These are phyloP conservation scores for Alopecurus myosuroides DNA, from an alignment of 176 grass and related monocot species.

Conservation along the genomic window DNA sequence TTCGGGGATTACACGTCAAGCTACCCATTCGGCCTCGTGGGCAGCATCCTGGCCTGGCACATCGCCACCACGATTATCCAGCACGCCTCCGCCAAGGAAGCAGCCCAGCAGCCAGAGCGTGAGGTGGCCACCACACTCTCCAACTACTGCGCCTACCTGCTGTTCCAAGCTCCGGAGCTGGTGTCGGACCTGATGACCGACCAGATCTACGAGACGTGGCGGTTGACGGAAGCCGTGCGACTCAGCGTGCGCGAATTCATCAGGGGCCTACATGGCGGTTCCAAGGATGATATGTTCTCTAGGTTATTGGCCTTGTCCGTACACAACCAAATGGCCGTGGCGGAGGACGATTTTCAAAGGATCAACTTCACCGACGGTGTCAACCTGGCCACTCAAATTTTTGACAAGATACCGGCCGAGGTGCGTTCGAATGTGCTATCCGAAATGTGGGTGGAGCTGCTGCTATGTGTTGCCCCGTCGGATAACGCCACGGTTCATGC, in stretches of 20 bases:
- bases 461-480: background rate
- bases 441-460: background rate
- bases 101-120: no score
- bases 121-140: conserved; percentile 14
- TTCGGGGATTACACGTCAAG: background rate
- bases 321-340: no score
- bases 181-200: background rate
- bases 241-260: background rate
- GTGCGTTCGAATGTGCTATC: background rate
- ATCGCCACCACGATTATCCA: no score
- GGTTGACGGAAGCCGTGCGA: background rate
- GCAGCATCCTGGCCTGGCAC: background rate
- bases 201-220: background rate
- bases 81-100: no score
- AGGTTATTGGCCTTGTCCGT: no score
- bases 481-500: background rate
- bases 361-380: no score
- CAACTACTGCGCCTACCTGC: conserved; percentile 18
- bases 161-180: conserved; percentile 1
- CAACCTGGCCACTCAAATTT: background rate
- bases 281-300: background rate
- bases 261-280: background rate
- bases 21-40: background rate
- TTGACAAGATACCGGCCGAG: background rate
- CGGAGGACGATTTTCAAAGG: no score